These are phyloP conservation scores for Thelephora ganbajun DNA, from an alignment of 768 basidiomycete species.

Conservation along the genomic window DNA sequence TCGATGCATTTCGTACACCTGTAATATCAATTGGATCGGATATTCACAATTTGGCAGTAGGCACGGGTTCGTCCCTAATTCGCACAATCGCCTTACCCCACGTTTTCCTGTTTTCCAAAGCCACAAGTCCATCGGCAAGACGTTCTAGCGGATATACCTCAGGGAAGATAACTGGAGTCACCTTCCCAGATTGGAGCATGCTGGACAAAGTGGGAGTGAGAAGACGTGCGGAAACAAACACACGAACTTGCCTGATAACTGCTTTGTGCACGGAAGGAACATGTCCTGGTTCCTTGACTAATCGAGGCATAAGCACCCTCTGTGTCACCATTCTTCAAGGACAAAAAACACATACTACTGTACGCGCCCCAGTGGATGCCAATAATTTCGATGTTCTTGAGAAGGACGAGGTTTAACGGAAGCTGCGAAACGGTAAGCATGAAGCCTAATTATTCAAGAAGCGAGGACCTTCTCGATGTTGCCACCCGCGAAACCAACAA, in stretches of 20 bases:
- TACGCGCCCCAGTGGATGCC: slow-evolving; percentile 88
- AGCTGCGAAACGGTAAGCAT: slow-evolving; percentile 31
- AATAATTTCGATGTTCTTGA: slow-evolving; percentile 38
- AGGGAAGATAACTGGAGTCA: slow-evolving; percentile 58
- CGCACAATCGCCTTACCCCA: slow-evolving; percentile 83
- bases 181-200: slow-evolving; percentile 49
- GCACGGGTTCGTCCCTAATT: slow-evolving; percentile 33
- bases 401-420: slow-evolving; percentile 50
- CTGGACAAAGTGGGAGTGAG: slow-evolving; percentile 19
- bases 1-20: no score
- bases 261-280: slow-evolving; percentile 60
- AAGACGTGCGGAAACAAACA: neutral
- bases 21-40: no score
- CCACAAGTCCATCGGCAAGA: slow-evolving; percentile 53
- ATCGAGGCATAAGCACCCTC: neutral
- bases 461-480: slow-evolving; percentile 60
- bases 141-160: slow-evolving; percentile 55
- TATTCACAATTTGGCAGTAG: no score
- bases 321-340: neutral
- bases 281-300: slow-evolving; percentile 53
- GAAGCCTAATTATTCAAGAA: neutral
- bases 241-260: slow-evolving; percentile 39
- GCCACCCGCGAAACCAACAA: slow-evolving; percentile 89
- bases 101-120: slow-evolving; percentile 71
- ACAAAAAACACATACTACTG: slow-evolving; percentile 29